Percentiles rank a stretch among this genome's conserved stretches.
phyloP scores from a whole-genome alignment of 257 asterid species.

The Scutellaria barbata region DNA sequence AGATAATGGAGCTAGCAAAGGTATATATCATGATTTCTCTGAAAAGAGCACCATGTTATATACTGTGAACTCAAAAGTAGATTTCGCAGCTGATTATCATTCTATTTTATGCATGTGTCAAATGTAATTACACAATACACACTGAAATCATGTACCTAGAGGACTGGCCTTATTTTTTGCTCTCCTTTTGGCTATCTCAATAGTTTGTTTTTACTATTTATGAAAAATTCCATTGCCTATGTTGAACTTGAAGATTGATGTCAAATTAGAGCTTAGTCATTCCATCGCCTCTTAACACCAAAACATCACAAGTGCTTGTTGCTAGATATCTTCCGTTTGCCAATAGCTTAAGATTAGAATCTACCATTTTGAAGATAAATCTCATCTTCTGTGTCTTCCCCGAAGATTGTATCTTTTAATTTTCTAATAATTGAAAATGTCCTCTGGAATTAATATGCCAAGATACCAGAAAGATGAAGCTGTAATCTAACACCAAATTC shows the following conservation, averaged over 20 bases:
- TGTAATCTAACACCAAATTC: neutral
- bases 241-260: slow-evolving; percentile 1
- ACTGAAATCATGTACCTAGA: slow-evolving; percentile 2
- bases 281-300: neutral
- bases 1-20: neutral
- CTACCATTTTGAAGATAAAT: neutral
- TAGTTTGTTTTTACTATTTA: neutral
- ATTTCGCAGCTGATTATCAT: neutral
- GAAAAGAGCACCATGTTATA: neutral
- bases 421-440: neutral
- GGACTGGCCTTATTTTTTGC: neutral
- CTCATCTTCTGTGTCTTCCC: neutral
- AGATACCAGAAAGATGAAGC: neutral
- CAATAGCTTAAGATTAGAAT: neutral
- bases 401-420: neutral
- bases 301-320: neutral
- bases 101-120: neutral
- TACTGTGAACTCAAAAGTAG: neutral
- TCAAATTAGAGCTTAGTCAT: neutral
- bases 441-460: neutral
- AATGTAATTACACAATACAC: neutral
- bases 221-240: neutral
- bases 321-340: neutral
- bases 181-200: neutral
- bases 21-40: neutral